Percentiles rank a stretch among this genome's conserved stretches.
Conservation (phyloP, 441 rosid species). For the Isatis lusitanica region DNA sequence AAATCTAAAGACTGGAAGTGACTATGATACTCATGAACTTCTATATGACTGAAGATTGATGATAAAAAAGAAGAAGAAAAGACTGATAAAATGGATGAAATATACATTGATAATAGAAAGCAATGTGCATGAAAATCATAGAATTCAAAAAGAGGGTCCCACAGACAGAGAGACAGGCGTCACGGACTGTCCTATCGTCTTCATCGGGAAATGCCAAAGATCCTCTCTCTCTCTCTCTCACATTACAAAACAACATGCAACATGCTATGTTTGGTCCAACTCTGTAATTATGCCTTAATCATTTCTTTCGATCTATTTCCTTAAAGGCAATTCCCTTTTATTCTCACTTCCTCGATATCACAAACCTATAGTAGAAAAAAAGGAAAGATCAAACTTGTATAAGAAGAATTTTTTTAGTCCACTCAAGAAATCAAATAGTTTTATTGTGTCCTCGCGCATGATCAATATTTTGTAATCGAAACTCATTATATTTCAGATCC, state of each 20-base stretch:
- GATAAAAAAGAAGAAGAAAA: background rate
- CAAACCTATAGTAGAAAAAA: background rate
- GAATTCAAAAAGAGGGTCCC: conserved; percentile 38
- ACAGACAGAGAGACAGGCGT: conserved; percentile 53
- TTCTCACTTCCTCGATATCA: conserved; percentile 29
- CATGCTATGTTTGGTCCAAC: conserved; percentile 42
- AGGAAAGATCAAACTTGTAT: background rate
- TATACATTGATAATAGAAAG: background rate
- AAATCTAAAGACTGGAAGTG: conserved; percentile 10
- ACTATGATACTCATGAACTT: conserved; percentile 5
- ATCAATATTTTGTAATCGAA: background rate
- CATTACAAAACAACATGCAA: conserved; percentile 29
- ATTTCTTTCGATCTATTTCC: conserved; percentile 44
- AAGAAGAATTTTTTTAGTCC: background rate
- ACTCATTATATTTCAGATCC: background rate
- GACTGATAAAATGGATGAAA: background rate
- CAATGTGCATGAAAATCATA: conserved; percentile 40
- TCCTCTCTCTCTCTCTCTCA: conserved; percentile 38
- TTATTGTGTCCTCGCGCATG: background rate
- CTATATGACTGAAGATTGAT: background rate
- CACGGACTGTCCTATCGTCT: conserved; percentile 82
- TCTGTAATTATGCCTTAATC: conserved; percentile 58
- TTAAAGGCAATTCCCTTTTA: conserved; percentile 42
- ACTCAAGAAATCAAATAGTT: conserved; percentile 7
- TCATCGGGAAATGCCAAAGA: conserved; percentile 53